phyloP scores from a whole-genome alignment of 2,329 filamentous ascomycete species.

The Dactylellina sp. region DNA sequence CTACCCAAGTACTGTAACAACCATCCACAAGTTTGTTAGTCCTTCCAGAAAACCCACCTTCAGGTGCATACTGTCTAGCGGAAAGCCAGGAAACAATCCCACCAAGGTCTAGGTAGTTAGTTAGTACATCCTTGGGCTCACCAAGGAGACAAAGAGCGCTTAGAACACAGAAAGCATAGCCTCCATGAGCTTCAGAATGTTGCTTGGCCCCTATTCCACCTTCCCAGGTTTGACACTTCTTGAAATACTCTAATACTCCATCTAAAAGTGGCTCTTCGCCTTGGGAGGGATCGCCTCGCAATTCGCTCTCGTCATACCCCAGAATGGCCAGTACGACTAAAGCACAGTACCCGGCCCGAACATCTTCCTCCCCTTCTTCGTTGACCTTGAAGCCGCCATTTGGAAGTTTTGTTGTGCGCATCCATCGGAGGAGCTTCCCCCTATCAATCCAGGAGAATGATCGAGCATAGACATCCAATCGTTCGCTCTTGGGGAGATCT shows the following conservation, averaged over 20 bases:
- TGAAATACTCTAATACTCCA: slow-evolving; percentile 62
- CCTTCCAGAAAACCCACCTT: slow-evolving; percentile 91
- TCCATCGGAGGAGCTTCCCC: slow-evolving; percentile 88
- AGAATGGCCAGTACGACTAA: slow-evolving; percentile 85
- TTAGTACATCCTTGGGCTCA: slow-evolving; percentile 70
- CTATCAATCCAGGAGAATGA: slow-evolving; percentile 72
- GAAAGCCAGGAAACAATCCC: slow-evolving; percentile 87
- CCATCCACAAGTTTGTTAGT: slow-evolving; percentile 98
- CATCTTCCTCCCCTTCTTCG: slow-evolving; percentile 88
- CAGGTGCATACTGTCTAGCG: slow-evolving; percentile 86
- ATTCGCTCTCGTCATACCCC: slow-evolving; percentile 61
- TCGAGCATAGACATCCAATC: slow-evolving; percentile 70
- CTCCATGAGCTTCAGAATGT: slow-evolving; percentile 89
- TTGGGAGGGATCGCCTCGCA: slow-evolving; percentile 24
- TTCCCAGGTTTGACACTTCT: slow-evolving; percentile 82
- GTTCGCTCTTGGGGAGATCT: slow-evolving; percentile 66
- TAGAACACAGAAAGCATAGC: slow-evolving; percentile 94
- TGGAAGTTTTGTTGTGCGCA: slow-evolving; percentile 84
- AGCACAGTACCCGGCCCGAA: slow-evolving; percentile 92
- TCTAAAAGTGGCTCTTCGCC: slow-evolving; percentile 49
- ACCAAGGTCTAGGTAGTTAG: slow-evolving; percentile 74
- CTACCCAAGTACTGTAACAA: slow-evolving; percentile 98
- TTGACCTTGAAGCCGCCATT: slow-evolving; percentile 92
- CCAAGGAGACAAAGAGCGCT: slow-evolving; percentile 89
- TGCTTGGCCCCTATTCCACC: slow-evolving; percentile 90